These are phyloP conservation scores for Pezicula carpinea DNA, from an alignment of 2,329 filamentous ascomycete genomes.

Conservation along the genomic window DNA sequence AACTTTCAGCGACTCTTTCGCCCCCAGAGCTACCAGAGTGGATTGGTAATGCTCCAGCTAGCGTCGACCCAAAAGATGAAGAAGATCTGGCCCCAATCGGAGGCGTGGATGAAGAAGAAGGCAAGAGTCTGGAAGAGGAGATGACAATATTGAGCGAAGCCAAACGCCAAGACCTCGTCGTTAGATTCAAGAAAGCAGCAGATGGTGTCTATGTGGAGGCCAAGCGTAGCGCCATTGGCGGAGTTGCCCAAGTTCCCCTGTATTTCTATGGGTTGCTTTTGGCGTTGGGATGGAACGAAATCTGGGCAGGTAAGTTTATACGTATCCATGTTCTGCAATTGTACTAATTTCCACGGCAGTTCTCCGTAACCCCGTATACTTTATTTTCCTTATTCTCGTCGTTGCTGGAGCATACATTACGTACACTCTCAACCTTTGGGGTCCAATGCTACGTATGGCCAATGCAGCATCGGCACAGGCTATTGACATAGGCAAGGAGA, in stretches of 20 bases:
- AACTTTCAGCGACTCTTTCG: slow-evolving; percentile 66
- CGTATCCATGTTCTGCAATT: slow-evolving; percentile 12
- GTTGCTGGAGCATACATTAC: slow-evolving; percentile 79
- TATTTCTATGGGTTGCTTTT: slow-evolving; percentile 92
- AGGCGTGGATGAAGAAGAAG: slow-evolving; percentile 90
- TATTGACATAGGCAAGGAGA: slow-evolving; percentile 85
- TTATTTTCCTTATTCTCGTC: slow-evolving; percentile 77
- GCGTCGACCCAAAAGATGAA: slow-evolving; percentile 76
- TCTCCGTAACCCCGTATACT: slow-evolving; percentile 87
- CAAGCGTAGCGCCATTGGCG: slow-evolving; percentile 92
- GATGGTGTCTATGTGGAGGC: slow-evolving; percentile 98
- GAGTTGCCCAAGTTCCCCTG: slow-evolving; percentile 86
- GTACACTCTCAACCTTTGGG: slow-evolving; percentile 91
- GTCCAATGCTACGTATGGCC: slow-evolving; percentile 91
- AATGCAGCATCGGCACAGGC: slow-evolving; percentile 86
- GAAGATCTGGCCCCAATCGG: slow-evolving; percentile 87
- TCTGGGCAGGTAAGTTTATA: slow-evolving; percentile 72
- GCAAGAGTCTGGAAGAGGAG: slow-evolving; percentile 91
- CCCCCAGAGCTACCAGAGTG: slow-evolving; percentile 80
- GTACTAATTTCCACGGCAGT: slow-evolving; percentile 48
- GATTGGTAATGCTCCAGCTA: slow-evolving; percentile 72
- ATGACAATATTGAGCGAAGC: slow-evolving; percentile 90
- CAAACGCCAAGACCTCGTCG: slow-evolving; percentile 85
- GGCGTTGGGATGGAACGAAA: slow-evolving; percentile 97
- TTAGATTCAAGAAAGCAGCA: slow-evolving; percentile 96